Evolutionary conservation across 129 eudicot species (phyloP), one percentile per base, ranked within the genome.

Genomic region (Helichrysum umbraculigerum): DNA sequence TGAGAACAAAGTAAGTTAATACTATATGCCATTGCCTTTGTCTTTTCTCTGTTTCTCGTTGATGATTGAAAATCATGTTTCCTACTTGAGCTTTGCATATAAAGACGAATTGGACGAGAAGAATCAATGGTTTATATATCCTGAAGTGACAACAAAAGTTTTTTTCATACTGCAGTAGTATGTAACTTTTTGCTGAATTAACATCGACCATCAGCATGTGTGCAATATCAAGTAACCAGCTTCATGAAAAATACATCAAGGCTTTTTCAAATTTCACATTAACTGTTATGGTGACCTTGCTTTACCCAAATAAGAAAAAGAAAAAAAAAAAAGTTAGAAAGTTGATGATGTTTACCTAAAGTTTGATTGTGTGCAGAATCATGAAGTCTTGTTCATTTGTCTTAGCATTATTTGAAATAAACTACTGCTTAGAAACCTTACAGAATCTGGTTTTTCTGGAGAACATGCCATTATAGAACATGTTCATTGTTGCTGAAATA

Each of bases 1-100:
- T 42, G 68, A 69, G 75, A 70, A 66, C 8, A 85, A 79, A 56
- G 92, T 86, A 72, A 79, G 89, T 77, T 76, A 78, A 37, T 81
- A 15, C 66, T 35, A 50, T 2, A 66, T 65, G 32, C 19, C 59
- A 35, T 63, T 22, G 56, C 67, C 29, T 56, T 56, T 29, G 66
- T 51, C 65, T 17, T 66, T 2, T 61, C 29, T 66, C 21, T 33
- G 41, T 60, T 7, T 17, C 3, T 17, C 4, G 11, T 34, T 4
- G 20, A 61, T 59, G 20, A 51, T 73, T 25, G 44, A 37, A 72
- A 25, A 52, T 52, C 42, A 35, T 73, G 47, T 34, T 72, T 73
- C 4, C 57, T 4, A 58, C 68, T 35, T 37, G 69, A 56, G 19
- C 47, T 41, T 9, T 22, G 25, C 5, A 7, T 37, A 25, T 51